These are phyloP conservation scores for Kodamaea kakaduensis DNA, from an alignment of 805 yeast genomes.

Conservation along the genomic window DNA sequence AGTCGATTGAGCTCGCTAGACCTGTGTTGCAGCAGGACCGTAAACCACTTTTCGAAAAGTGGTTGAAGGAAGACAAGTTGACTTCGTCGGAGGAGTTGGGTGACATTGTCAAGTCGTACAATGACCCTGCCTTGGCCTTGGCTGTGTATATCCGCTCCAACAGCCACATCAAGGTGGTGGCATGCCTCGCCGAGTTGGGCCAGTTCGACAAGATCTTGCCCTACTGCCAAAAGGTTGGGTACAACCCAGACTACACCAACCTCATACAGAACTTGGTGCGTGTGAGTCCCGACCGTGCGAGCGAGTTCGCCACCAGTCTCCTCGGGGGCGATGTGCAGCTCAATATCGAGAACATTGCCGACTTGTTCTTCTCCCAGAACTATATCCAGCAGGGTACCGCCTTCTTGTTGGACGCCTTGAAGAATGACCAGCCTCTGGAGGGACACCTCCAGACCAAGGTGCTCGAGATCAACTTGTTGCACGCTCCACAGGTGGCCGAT, in stretches of 20 bases:
- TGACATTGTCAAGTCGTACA: slow-evolving; percentile 83
- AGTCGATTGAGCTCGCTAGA: slow-evolving; percentile 89
- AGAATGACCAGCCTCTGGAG: slow-evolving; percentile 89
- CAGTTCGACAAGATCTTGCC: slow-evolving; percentile 95
- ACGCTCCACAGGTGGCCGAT: slow-evolving; percentile 99
- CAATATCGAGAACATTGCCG: slow-evolving; percentile 84
- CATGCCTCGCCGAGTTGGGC: slow-evolving; percentile 89
- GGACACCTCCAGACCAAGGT: slow-evolving; percentile 94
- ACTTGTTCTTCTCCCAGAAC: slow-evolving; percentile 91
- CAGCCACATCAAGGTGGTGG: slow-evolving; percentile 82
- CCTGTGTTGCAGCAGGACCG: slow-evolving; percentile 96
- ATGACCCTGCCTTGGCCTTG: slow-evolving; percentile 77
- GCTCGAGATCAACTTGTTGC: slow-evolving; percentile 84
- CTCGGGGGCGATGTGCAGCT: slow-evolving; percentile 54
- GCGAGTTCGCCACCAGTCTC: slow-evolving; percentile 91
- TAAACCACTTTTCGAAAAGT: slow-evolving; percentile 88
- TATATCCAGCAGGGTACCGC: slow-evolving; percentile 98
- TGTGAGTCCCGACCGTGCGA: slow-evolving; percentile 95
- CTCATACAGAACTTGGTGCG: slow-evolving; percentile 88
- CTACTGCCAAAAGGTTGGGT: slow-evolving; percentile 84
- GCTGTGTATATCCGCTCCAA: slow-evolving; percentile 86
- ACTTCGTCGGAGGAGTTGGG: slow-evolving; percentile 97
- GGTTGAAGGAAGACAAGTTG: slow-evolving; percentile 92
- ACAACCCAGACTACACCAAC: slow-evolving; percentile 84
- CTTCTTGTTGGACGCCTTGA: slow-evolving; percentile 88